Evolutionary conservation across 2,329 filamentous ascomycete species (phyloP).

Genomic region (Simplicillium sp.): DNA sequence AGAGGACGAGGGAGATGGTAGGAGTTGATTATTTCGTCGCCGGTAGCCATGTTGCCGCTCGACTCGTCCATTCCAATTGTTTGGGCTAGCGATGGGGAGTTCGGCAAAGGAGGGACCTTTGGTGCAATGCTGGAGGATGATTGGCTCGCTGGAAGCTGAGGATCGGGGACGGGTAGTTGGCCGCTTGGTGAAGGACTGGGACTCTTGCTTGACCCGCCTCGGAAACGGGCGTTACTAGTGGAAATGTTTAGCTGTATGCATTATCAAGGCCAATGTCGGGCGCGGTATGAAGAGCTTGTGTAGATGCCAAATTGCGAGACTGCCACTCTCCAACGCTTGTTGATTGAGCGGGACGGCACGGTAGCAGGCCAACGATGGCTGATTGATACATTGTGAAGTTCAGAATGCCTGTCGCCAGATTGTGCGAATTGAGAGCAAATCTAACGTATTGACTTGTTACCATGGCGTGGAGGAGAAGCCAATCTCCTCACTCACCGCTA

Average conservation of each 20-base stretch:
- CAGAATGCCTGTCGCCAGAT: no score
- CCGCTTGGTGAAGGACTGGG: conserved; percentile 37
- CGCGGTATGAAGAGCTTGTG: no score
- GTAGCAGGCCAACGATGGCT: no score
- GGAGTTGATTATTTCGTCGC: conserved; percentile 45
- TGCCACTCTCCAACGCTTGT: no score
- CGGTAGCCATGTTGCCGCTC: conserved; percentile 33
- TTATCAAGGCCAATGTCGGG: not conserved
- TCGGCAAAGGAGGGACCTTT: conserved; percentile 51
- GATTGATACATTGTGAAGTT: no score
- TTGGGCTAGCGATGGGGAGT: conserved; percentile 54
- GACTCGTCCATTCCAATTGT: conserved; percentile 61
- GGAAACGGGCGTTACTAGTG: conserved; percentile 48
- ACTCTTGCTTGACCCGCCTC: conserved; percentile 46
- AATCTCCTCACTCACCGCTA: conserved; percentile 6
- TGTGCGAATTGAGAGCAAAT: not conserved
- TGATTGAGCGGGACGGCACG: no score
- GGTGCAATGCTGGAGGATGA: conserved; percentile 43
- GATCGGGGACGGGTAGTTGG: conserved; percentile 38
- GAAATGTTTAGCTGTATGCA: not conserved
- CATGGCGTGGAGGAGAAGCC: not conserved
- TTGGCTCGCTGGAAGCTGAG: conserved; percentile 36
- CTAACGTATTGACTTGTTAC: no score
- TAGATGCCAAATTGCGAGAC: no score
- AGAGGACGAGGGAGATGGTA: conserved; percentile 58